These are phyloP conservation scores for Dionaea muscipula DNA, from an alignment of 179 eudicot species.

Conservation along the genomic window DNA sequence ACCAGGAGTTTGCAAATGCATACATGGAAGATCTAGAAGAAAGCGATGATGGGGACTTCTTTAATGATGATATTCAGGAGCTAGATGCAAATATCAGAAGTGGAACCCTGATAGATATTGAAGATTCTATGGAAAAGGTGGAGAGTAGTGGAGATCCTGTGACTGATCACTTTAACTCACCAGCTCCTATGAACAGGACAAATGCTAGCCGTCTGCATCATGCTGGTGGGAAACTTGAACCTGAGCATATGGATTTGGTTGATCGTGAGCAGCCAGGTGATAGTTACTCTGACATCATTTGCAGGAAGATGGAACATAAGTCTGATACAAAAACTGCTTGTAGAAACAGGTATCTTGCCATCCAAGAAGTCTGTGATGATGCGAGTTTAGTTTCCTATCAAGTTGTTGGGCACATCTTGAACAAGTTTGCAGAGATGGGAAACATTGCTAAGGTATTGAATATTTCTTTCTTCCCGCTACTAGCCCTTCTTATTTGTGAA, in stretches of 20 bases:
- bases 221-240: conserved; percentile 10
- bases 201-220: conserved; percentile 2
- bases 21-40: conserved; percentile 61
- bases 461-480: too few relatives aligned
- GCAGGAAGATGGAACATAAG: conserved; percentile 7
- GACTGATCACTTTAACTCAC: conserved; percentile 11
- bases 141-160: conserved; percentile 28
- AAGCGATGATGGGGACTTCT: conserved; percentile 29
- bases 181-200: conserved; percentile 5
- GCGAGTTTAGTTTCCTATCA: conserved; percentile 51
- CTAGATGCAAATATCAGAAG: conserved; percentile 5
- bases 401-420: conserved; percentile 40
- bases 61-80: conserved; percentile 21
- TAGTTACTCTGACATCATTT: conserved; percentile 10
- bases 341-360: conserved; percentile 36
- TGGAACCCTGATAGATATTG: conserved; percentile 9
- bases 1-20: conserved; percentile 56
- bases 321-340: conserved; percentile 11
- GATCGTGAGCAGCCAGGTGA: conserved; percentile 4
- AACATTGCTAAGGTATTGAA: too few relatives aligned
- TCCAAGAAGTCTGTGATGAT: conserved; percentile 66
- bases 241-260: conserved; percentile 11
- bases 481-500: too few relatives aligned
- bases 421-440: conserved; percentile 33
- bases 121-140: conserved; percentile 22